These are phyloP conservation scores for Sporothrix phasma DNA, from an alignment of 2,329 filamentous ascomycete species.

Conservation along the genomic window DNA sequence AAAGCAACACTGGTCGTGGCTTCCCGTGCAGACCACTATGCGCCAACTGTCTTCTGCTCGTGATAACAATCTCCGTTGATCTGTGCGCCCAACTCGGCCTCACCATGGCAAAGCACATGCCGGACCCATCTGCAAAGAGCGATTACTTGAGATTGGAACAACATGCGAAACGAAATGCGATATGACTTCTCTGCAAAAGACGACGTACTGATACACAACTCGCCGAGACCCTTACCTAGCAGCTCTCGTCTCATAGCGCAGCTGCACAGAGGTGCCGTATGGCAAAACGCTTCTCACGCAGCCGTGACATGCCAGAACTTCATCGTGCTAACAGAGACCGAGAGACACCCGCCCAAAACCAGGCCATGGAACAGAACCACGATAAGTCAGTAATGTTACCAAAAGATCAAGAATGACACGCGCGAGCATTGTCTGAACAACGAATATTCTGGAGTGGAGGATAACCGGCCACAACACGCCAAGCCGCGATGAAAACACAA, in stretches of 20 bases:
- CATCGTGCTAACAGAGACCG: no score
- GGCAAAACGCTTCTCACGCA: constrained; percentile 6
- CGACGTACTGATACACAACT: not conserved
- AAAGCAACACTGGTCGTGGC: not conserved
- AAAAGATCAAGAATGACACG: not conserved
- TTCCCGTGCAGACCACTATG: not conserved
- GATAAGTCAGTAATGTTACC: not conserved
- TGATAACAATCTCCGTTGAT: constrained; percentile 1
- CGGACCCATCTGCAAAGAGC: not conserved
- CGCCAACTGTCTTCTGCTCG: not conserved
- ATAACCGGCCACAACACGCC: not conserved
- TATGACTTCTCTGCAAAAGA: not conserved
- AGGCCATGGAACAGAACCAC: not conserved
- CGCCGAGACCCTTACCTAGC: constrained; percentile 1
- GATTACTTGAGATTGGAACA: not conserved
- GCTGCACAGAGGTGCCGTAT: constrained; percentile 8
- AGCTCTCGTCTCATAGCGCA: not conserved
- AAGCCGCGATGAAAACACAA: not conserved
- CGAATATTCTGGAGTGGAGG: not conserved
- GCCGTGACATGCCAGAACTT: no score
- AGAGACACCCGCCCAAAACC: not conserved
- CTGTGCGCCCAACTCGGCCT: not conserved
- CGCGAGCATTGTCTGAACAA: not conserved
- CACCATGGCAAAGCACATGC: constrained; percentile 1
- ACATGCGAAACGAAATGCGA: not conserved